Base-by-base conservation (phyloP, 108 stramenopile genomes). In the Nitzschia palea region DNA sequence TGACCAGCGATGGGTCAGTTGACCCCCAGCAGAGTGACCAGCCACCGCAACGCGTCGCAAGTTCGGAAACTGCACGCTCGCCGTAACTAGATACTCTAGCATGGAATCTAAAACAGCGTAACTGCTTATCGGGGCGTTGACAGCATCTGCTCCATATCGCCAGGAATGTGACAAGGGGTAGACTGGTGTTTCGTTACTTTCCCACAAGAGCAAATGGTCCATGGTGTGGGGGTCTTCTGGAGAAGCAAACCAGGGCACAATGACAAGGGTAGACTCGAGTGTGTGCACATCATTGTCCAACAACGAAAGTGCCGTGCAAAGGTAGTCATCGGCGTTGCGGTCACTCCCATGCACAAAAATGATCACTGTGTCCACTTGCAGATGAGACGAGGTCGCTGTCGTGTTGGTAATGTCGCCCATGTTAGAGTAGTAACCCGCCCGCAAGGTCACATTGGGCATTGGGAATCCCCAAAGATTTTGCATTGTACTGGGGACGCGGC, bases 1-100 rank as follows among this genome's bases (percentile, higher is more conserved):
- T 26, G 87, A 85, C 89, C 89, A 94, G n/a, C 93, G 78, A 18
- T 94, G 93, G 0, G 80, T 66, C 17, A 83, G 67, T 70, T 94
- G 93, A 4, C 88, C 93, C 20, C 93, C 90, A 15, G 93, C 90
- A 17, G 86, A 88, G 77, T 94, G 93, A 14, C 93, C 93, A 6
- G 81, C 83, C 1, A 91, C 73, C 8, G 86, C 73, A 22, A 94
- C 73, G 9, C 62, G 61, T 59, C 76, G 40, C 60, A 90, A 59
- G 30, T 68, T 62, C 0, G 88, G 90, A 74, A 84, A 85, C 14
- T 51, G 44, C 12, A 50, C 18, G 14, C 62, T 71, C 17, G 62
- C 58, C 22, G 70, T 23, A 62, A 14, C 22, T 10, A 89, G 44
- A 25, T 68, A 63, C 43, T 89, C 84, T 3, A 91, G 43, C 56